Base-by-base conservation (phyloP, 2,329 filamentous ascomycete genomes). In the Fusarium sp. region DNA sequence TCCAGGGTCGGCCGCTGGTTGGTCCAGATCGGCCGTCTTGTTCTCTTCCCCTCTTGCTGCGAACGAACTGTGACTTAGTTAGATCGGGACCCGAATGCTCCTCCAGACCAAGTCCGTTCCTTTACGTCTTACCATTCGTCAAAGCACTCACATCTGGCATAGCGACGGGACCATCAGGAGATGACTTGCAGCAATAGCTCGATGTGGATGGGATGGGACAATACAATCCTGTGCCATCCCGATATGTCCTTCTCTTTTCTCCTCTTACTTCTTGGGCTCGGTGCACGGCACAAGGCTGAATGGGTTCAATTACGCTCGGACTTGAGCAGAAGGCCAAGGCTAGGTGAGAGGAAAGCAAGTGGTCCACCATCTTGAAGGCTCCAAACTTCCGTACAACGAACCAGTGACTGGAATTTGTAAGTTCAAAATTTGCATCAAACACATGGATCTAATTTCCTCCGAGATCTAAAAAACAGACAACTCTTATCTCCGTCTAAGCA, bases 101-200 rank as follows among this genome's bases (percentile, higher is more conserved):
- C 58, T 63, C 51, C 51, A 60, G 37, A 40, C 34, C 32, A 64
- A 55, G 30, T 55, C 28, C 55, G 25, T 40, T 65, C 48, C 28
- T 45, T 48, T 32, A 13, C 34, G 27, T 37, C 49, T 40, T 62
- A 20, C 27, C 23, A 66, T 51, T 62, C 45, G 63, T 41, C 27
- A 41, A 23, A 46, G 28, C 53, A 56, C 42, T 68, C 45, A 21
- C 46, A 41, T 64, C 32, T 63, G 53, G 48, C 28, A 57, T 72
- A 55, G 47, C 50, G 43, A 57, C 54, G 54, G 49, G 58, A 63
- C 55, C 34, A 53, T 59, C 50, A 69, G 43, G 41, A 46, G 54
- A 74, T 74, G 71, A 72, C 72, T 71, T 74, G 72, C 72, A 74
- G 66, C 49, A 59, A 48, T 62, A 66, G 69, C 42, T 69, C 54